Conservation (phyloP, 495 filamentous ascomycete species). For the Daldinia decipiens region DNA sequence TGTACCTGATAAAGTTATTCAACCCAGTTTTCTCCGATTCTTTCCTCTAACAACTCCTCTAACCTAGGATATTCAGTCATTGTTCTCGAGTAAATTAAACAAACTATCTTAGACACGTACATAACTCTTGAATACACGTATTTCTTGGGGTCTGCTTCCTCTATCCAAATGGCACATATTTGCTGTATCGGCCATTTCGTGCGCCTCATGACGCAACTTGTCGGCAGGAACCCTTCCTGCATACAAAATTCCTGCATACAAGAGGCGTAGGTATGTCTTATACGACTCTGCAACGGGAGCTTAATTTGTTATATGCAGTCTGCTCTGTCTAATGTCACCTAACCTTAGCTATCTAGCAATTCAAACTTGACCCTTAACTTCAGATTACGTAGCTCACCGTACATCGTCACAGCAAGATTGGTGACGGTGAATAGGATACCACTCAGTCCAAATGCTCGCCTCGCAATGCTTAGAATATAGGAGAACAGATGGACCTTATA, state of each 20-base stretch:
- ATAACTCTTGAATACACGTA: background rate
- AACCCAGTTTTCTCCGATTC: background rate
- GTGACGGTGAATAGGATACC: background rate
- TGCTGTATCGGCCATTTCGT: conserved; percentile 7
- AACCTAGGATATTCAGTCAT: background rate
- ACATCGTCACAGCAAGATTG: background rate
- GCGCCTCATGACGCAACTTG: conserved; percentile 35
- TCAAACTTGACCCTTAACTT: background rate
- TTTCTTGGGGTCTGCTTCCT: background rate
- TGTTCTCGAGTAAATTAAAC: background rate
- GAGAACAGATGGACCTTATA: background rate
- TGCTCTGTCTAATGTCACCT: conserved; percentile 1
- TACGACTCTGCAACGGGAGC: conserved; percentile 23
- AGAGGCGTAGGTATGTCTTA: background rate
- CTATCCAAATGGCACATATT: background rate
- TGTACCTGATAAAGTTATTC: conserved; percentile 1
- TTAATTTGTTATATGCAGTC: conserved; percentile 14
- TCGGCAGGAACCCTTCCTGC: conserved; percentile 21
- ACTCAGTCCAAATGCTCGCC: background rate
- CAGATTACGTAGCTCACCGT: background rate
- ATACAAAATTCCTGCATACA: conserved; percentile 27
- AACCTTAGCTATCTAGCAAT: background rate
- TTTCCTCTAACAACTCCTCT: background rate
- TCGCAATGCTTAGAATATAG: background rate
- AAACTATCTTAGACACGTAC: background rate